Base-by-base conservation (phyloP, 1,139 yeast genomes). In the Taiozyma sp. region DNA sequence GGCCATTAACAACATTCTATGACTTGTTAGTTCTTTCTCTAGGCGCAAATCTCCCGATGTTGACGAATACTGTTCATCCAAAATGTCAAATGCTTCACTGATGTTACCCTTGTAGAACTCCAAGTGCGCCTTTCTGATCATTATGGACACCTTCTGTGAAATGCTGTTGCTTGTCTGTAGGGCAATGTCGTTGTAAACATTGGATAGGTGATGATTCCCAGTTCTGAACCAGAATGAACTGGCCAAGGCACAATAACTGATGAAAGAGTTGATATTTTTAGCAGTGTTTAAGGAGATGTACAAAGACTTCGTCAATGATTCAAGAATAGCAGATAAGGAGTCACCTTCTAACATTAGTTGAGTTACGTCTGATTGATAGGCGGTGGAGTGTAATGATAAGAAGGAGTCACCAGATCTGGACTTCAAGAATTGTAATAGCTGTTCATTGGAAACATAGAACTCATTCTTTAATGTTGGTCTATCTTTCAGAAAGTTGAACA, bases 401-500 rank as follows among this genome's bases (percentile, higher is more conserved):
- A 78, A 69, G 2, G 83, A 77, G 8, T 80, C 81, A 54, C 75
- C 79, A 0, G 88, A 76, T 59, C 81, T 81, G 22, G 78, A 70
- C 40, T 84, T 80, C 46, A 88, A 69, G 61, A 84, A 85, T 47
- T 80, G 80, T 12, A 87, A 69, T 23, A 88, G 75, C 61, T 86
- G 92, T 54, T 78, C 82, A 45, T 75, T 71, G 8, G 77, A 68
- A 0, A 71, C 71, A 44, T 67, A 69, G 32, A 75, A 69, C 27
- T 66, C 62, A 50, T 78, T 75, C 4, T 76, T 72, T 58, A 84
- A 66, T 40, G 79, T 75, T 0, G 96, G 96, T 57, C 84, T 78
- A 55, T 80, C 79, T 54, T 81, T 81, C 63, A 88, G 74, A 57
- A 87, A 87, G 55, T 84, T 80, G 62, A 83, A 83, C 1, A 90